Conservation (phyloP, 805 yeast genomes). For the Lipomyces sp. region DNA sequence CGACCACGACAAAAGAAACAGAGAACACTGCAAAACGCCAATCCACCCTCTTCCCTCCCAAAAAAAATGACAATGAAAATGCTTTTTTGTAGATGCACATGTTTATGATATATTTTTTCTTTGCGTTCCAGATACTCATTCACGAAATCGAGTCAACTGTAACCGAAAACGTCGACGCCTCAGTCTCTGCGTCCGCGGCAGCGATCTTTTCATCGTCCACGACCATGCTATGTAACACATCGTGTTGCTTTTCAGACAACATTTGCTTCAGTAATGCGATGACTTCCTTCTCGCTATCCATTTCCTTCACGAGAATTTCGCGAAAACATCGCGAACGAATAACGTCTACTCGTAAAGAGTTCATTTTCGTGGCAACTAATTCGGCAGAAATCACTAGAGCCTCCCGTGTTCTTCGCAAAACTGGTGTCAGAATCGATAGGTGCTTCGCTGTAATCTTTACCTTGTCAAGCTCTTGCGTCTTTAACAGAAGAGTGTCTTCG, state of each 20-base stretch:
- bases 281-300: conserved; percentile 20
- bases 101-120: too few species aligned
- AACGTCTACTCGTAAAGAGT: conserved; percentile 56
- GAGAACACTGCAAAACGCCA: too few species aligned
- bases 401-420: conserved; percentile 53
- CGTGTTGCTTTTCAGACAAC: neutral
- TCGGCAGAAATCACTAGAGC: conserved; percentile 46
- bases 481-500: conserved; percentile 37
- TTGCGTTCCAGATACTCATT: too few species aligned
- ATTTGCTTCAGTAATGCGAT: neutral
- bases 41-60: too few species aligned
- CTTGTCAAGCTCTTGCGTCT: conserved; percentile 40
- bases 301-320: conserved; percentile 39
- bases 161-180: too few species aligned
- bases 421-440: conserved; percentile 52
- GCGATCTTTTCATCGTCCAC: neutral
- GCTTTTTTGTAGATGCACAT: too few species aligned
- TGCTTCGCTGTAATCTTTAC: conserved; percentile 41
- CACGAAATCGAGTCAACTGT: too few species aligned
- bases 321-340: conserved; percentile 45
- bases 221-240: neutral
- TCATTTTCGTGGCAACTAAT: conserved; percentile 50
- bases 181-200: neutral
- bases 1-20: too few species aligned
- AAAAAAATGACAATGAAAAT: too few species aligned